Percentiles rank a stretch among this genome's conserved stretches.
Conservation (phyloP, 2,329 filamentous ascomycete genomes). For the Apiospora marii region DNA sequence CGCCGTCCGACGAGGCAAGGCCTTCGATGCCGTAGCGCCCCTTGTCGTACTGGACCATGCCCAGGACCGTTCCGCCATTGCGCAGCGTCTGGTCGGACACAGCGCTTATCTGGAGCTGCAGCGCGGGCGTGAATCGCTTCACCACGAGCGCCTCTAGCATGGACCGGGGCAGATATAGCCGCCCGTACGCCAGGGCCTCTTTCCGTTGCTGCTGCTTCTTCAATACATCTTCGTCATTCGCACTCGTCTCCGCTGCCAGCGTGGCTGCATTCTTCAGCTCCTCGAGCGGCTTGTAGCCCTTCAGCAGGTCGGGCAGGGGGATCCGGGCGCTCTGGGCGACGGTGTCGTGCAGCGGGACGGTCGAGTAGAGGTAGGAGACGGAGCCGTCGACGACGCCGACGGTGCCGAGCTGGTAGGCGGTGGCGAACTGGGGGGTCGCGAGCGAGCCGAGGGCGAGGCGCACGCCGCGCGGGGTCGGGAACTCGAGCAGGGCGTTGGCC, state of each 20-base stretch:
- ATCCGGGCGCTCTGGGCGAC: slow-evolving; percentile 76
- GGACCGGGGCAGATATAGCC: slow-evolving; percentile 83
- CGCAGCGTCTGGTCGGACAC: slow-evolving; percentile 76
- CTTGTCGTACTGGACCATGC: slow-evolving; percentile 80
- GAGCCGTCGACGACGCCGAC: slow-evolving; percentile 94
- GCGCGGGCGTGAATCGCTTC: slow-evolving; percentile 76
- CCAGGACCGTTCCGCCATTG: slow-evolving; percentile 79
- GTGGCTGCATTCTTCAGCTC: slow-evolving; percentile 56
- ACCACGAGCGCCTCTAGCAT: slow-evolving; percentile 88
- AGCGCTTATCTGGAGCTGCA: slow-evolving; percentile 81
- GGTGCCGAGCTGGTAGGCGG: slow-evolving; percentile 89
- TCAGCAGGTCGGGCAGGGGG: slow-evolving; percentile 78
- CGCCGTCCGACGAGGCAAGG: slow-evolving; percentile 90
- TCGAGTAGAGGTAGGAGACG: slow-evolving; percentile 96
- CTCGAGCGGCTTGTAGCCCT: slow-evolving; percentile 81
- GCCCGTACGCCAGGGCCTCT: slow-evolving; percentile 75
- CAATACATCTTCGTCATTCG: slow-evolving; percentile 30
- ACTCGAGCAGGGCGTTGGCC: slow-evolving; percentile 85
- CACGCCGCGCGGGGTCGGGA: slow-evolving; percentile 83
- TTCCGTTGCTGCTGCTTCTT: slow-evolving; percentile 27
- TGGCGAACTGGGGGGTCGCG: slow-evolving; percentile 90
- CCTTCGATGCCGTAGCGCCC: slow-evolving; percentile 91
- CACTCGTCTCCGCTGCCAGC: slow-evolving; percentile 11
- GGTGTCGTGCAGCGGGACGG: slow-evolving; percentile 74
- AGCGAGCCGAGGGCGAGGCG: slow-evolving; percentile 90